A percentile compares a stretch with the other conserved stretches of the same genome.
Conservation (phyloP, 2,329 filamentous ascomycete genomes). For the Neonectria punicea region DNA sequence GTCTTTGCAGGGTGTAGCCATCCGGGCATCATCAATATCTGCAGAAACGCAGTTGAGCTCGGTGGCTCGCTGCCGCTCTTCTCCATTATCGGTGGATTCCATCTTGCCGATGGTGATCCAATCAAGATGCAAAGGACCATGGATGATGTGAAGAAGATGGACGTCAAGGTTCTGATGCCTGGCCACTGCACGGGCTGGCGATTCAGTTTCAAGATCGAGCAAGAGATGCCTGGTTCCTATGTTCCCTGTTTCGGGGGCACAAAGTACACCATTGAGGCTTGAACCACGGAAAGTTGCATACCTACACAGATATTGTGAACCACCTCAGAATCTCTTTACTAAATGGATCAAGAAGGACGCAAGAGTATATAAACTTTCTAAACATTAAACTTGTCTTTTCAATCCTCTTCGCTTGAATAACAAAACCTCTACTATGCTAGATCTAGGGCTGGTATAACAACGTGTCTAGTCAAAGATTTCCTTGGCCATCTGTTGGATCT, state of each 20-base stretch:
- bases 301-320: too few relatives aligned
- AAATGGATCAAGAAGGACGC: too few relatives aligned
- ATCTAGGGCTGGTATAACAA: too few relatives aligned
- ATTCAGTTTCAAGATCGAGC: conserved; percentile 63
- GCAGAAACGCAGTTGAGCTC: conserved; percentile 56
- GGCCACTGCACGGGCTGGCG: conserved; percentile 68
- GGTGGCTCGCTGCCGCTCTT: conserved; percentile 53
- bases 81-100: conserved; percentile 64
- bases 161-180: conserved; percentile 61
- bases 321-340: too few relatives aligned
- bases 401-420: too few relatives aligned
- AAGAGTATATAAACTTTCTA: too few relatives aligned
- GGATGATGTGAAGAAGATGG: conserved; percentile 57
- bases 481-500: too few relatives aligned
- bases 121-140: conserved; percentile 57
- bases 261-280: conserved; percentile 39
- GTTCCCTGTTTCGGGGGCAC: conserved; percentile 63
- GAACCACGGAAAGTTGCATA: too few relatives aligned
- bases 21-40: conserved; percentile 63
- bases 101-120: conserved; percentile 59
- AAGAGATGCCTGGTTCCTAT: conserved; percentile 59
- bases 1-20: conserved; percentile 67
- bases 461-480: too few relatives aligned
- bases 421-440: too few relatives aligned
- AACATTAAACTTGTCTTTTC: too few relatives aligned